Evolutionary conservation across 495 filamentous ascomycete genomes (phyloP).

Genomic region (Letharia columbiana): DNA sequence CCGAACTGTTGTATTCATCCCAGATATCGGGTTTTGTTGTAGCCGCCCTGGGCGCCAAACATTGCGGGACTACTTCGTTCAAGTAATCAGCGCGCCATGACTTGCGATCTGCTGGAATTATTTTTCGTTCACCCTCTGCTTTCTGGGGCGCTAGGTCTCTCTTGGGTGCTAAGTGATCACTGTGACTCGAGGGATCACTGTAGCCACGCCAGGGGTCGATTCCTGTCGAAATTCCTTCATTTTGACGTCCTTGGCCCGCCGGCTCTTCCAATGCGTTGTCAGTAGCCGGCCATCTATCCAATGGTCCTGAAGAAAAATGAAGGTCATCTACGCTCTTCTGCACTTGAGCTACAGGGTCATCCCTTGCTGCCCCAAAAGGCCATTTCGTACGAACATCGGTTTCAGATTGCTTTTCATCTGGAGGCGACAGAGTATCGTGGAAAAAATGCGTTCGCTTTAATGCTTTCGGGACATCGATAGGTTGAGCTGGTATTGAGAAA

Average conservation of each 20-base stretch:
- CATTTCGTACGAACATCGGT: neutral
- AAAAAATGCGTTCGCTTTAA: neutral
- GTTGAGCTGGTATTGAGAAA: neutral
- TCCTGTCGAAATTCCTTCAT: neutral
- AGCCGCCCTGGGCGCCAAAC: neutral
- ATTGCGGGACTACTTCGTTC: neutral
- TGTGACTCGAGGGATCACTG: neutral
- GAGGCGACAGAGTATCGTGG: neutral
- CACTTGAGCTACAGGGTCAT: neutral
- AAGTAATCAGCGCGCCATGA: neutral
- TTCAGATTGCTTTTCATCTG: neutral
- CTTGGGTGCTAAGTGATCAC: neutral
- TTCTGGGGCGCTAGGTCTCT: neutral
- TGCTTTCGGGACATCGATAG: neutral
- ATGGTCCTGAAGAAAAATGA: no score
- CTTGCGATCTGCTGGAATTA: neutral
- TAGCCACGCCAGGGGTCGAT: neutral
- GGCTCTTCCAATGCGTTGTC: neutral
- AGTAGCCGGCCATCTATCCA: neutral
- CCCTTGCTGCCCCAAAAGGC: constrained; percentile 3
- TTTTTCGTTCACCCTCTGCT: neutral
- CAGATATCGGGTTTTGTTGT: neutral
- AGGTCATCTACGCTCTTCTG: neutral
- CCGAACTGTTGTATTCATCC: neutral
- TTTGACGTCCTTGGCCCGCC: neutral